phyloP scores from a whole-genome alignment of 2,329 filamentous ascomycete species.

The Beauveria medogensis region DNA sequence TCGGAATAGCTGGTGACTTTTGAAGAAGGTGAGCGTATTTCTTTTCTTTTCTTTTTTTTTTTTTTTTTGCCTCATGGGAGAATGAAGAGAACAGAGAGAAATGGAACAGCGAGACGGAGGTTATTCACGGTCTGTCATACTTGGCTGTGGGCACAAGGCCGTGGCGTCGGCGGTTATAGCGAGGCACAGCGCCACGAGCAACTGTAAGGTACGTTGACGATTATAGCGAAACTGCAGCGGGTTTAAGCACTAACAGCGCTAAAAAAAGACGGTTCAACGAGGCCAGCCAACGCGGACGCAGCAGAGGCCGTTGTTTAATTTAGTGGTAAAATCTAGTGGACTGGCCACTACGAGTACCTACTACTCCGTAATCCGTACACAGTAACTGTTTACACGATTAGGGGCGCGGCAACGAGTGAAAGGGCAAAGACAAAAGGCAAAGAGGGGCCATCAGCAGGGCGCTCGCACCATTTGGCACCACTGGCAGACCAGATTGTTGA shows the following conservation, averaged over 20 bases:
- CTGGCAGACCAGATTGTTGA: not conserved
- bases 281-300: not conserved
- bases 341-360: not conserved
- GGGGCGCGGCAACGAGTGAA: too few relatives aligned
- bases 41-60: too few relatives aligned
- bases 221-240: not conserved
- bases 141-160: not conserved
- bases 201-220: too few relatives aligned
- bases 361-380: too few relatives aligned
- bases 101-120: too few relatives aligned
- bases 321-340: not conserved
- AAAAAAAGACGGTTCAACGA: not conserved
- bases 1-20: not conserved
- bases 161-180: not conserved
- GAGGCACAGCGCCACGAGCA: not conserved
- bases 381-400: too few relatives aligned
- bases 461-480: not conserved
- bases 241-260: not conserved
- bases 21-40: not conserved
- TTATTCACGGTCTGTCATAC: too few relatives aligned
- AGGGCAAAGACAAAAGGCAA: not conserved
- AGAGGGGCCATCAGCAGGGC: not conserved
- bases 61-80: too few relatives aligned
- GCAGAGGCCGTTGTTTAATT: not conserved
- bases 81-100: too few relatives aligned